phyloP scores from a whole-genome alignment of 1,284 basidiomycete genomes.

The Phenoliferia sp. region DNA sequence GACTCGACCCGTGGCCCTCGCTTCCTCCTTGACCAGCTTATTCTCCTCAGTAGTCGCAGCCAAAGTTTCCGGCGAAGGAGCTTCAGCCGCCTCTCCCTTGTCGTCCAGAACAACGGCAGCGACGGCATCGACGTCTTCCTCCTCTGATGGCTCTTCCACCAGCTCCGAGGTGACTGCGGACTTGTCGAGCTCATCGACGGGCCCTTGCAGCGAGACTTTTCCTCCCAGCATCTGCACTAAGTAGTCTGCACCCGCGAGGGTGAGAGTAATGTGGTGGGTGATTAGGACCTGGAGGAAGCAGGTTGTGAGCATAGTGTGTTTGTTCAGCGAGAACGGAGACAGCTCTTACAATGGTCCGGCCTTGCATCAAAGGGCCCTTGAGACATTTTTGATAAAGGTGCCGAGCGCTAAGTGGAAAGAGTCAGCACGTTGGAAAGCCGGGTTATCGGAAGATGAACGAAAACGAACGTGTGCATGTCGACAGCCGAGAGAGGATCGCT shows the following conservation, averaged over 20 bases:
- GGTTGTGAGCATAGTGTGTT: background rate
- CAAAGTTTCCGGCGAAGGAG: constrained; percentile 59
- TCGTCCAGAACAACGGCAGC: constrained; percentile 10
- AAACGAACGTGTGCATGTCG: constrained; percentile 47
- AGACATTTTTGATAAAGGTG: constrained; percentile 56
- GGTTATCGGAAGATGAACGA: background rate
- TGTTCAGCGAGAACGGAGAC: background rate
- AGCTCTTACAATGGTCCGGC: constrained; percentile 26
- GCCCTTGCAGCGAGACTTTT: constrained; percentile 50
- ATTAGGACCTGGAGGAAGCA: constrained; percentile 40
- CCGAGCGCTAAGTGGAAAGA: constrained; percentile 17
- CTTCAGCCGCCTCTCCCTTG: constrained; percentile 59
- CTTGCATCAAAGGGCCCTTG: constrained; percentile 21
- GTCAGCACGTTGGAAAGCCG: background rate
- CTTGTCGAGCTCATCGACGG: constrained; percentile 70
- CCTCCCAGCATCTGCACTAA: constrained; percentile 44
- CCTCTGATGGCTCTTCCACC: constrained; percentile 18
- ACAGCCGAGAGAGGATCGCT: constrained; percentile 55
- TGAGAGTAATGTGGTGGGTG: constrained; percentile 53
- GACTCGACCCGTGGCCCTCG: constrained; percentile 68
- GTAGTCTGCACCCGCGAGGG: constrained; percentile 75
- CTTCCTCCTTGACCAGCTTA: constrained; percentile 63
- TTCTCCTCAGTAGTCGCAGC: constrained; percentile 36
- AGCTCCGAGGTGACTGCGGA: constrained; percentile 9
- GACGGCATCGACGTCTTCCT: background rate